phyloP scores from a whole-genome alignment of 768 basidiomycete species.

The Panaeolus papilionaceus region DNA sequence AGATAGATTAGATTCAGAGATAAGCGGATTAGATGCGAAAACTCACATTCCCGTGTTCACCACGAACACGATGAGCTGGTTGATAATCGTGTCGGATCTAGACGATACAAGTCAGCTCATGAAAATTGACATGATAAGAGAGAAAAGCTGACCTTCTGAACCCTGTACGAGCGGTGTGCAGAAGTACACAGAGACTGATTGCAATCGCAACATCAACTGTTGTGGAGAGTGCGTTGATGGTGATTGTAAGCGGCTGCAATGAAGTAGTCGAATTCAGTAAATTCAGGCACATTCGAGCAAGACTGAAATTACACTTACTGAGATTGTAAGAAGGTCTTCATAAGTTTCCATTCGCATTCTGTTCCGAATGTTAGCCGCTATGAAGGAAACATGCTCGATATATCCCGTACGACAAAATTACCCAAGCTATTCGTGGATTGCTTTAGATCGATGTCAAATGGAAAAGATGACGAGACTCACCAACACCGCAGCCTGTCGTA shows the following conservation, averaged over 20 bases:
- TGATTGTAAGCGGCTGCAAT: conserved; percentile 49
- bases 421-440: conserved; percentile 40
- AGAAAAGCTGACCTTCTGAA: conserved; percentile 46
- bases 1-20: conserved; percentile 17
- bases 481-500: conserved; percentile 35
- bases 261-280: background rate
- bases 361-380: background rate
- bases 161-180: conserved; percentile 56
- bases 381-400: background rate
- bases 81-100: conserved; percentile 59
- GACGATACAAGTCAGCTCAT: background rate
- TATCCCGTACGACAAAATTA: conserved; percentile 43
- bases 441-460: background rate
- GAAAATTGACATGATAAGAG: background rate
- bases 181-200: conserved; percentile 47
- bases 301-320: conserved; percentile 32
- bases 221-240: conserved; percentile 57
- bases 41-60: conserved; percentile 57
- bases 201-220: conserved; percentile 58
- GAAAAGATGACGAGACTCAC: background rate
- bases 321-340: conserved; percentile 38
- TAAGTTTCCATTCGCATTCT: conserved; percentile 48
- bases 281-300: background rate
- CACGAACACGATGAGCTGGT: conserved; percentile 57
- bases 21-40: background rate